Evolutionary conservation across 163 green algal genomes (phyloP).

Genomic region (Prototheca cutis): DNA sequence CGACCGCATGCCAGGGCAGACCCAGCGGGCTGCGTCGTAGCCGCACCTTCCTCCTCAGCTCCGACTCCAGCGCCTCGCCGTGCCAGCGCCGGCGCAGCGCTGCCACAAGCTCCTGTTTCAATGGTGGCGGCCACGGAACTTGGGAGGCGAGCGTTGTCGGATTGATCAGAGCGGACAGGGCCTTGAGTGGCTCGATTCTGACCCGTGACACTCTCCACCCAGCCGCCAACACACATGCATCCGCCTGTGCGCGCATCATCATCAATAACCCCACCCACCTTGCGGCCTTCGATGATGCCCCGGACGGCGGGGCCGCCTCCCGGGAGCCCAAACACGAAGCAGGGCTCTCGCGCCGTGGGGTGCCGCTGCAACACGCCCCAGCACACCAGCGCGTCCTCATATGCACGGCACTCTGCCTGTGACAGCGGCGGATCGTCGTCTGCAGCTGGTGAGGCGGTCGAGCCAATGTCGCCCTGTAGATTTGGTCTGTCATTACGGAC

Average conservation of each 20-base stretch:
- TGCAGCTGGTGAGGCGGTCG: too few species aligned
- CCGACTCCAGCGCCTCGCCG: slow-evolving; percentile 33
- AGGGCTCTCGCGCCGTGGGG: not conserved
- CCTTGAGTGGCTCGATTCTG: not conserved
- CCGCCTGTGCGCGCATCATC: not conserved
- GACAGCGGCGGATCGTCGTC: too few species aligned
- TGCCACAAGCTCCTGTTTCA: slow-evolving; percentile 17
- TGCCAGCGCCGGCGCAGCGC: slow-evolving; percentile 30
- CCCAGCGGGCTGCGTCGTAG: slow-evolving; percentile 9
- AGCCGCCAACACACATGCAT: not conserved
- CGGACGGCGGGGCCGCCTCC: not conserved
- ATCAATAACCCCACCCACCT: not conserved
- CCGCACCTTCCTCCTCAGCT: slow-evolving; percentile 24
- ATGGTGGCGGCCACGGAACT: not conserved
- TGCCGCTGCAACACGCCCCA: not conserved
- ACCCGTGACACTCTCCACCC: not conserved
- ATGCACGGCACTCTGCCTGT: too few species aligned
- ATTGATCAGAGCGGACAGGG: too few species aligned
- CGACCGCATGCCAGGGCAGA: not conserved
- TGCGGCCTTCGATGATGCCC: not conserved
- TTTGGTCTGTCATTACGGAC: too few species aligned
- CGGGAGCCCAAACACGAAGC: not conserved
- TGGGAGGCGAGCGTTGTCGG: too few species aligned
- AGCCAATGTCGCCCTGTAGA: too few species aligned
- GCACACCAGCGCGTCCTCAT: not conserved